A percentile compares a stretch with the other conserved stretches of the same genome.
Conservation (phyloP, 352 stramenopile genomes). For the Globisporangium barbulae region DNA sequence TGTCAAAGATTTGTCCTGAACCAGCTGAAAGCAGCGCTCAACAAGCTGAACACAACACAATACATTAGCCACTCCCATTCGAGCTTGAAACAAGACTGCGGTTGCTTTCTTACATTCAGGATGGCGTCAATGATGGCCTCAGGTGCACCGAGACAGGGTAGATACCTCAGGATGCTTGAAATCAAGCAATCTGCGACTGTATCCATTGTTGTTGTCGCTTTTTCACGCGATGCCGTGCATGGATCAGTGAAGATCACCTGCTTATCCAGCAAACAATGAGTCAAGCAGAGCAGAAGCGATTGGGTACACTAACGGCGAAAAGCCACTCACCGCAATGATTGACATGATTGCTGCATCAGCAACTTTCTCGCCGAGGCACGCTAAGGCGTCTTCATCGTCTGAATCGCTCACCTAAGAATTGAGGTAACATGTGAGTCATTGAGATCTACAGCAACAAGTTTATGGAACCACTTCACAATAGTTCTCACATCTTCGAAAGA, state of each 20-base stretch:
- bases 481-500: background rate
- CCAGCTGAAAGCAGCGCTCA: background rate
- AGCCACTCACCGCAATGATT: conserved; percentile 18
- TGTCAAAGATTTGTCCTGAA: background rate
- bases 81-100: background rate
- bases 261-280: background rate
- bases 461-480: background rate
- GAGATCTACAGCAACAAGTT: background rate
- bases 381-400: conserved; percentile 14
- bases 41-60: conserved; percentile 1
- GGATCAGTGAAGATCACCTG: conserved; percentile 1
- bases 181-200: background rate
- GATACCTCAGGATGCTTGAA: conserved; percentile 11
- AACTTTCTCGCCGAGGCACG: conserved; percentile 19
- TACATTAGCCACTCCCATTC: background rate
- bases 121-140: background rate
- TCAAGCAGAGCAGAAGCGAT: background rate
- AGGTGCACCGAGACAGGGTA: background rate
- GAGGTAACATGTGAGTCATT: background rate
- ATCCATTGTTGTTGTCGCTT: background rate
- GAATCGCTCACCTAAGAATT: conserved; percentile 3
- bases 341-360: conserved; percentile 28
- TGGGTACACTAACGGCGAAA: background rate
- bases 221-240: too few species aligned
- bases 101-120: conserved; percentile 9